Conservation (phyloP, 768 basidiomycete genomes). For the Hypsizygus marmoreus region DNA sequence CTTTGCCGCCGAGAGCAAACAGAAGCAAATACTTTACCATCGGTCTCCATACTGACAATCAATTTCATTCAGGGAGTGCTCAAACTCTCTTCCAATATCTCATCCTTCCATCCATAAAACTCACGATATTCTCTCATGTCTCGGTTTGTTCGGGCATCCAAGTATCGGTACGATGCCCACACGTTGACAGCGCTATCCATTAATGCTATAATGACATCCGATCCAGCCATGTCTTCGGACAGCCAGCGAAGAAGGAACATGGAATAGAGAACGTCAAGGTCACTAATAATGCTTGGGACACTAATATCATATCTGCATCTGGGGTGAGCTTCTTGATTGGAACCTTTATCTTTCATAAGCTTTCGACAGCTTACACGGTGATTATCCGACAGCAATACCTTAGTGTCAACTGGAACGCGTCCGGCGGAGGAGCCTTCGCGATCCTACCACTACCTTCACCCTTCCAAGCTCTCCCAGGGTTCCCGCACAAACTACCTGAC, state of each 20-base stretch:
- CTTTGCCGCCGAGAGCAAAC: too few relatives aligned
- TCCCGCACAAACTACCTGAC: conserved; percentile 87
- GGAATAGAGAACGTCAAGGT: conserved; percentile 82
- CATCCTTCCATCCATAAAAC: neutral
- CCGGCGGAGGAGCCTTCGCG: conserved; percentile 93
- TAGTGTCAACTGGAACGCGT: conserved; percentile 92
- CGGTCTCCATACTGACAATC: too few relatives aligned
- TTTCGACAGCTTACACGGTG: conserved; percentile 10
- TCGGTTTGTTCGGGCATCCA: conserved; percentile 82
- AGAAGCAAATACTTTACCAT: too few relatives aligned
- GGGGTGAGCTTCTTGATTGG: conserved; percentile 50
- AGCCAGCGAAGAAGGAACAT: conserved; percentile 83
- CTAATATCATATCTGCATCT: conserved; percentile 87
- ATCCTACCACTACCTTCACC: conserved; percentile 85
- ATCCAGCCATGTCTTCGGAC: conserved; percentile 87
- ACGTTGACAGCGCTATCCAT: neutral
- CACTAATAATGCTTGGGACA: conserved; percentile 93
- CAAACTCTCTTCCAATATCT: neutral
- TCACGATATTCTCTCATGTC: conserved; percentile 52
- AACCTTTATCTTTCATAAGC: conserved; percentile 3
- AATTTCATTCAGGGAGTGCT: too few relatives aligned
- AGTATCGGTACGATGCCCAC: conserved; percentile 66
- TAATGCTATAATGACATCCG: conserved; percentile 7
- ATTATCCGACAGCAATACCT: conserved; percentile 84
- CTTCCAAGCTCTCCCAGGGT: conserved; percentile 50